Evolutionary conservation across 257 asterid genomes (phyloP), one percentile per base, ranked within the genome.

Genomic region (Anisodus tanguticus): DNA sequence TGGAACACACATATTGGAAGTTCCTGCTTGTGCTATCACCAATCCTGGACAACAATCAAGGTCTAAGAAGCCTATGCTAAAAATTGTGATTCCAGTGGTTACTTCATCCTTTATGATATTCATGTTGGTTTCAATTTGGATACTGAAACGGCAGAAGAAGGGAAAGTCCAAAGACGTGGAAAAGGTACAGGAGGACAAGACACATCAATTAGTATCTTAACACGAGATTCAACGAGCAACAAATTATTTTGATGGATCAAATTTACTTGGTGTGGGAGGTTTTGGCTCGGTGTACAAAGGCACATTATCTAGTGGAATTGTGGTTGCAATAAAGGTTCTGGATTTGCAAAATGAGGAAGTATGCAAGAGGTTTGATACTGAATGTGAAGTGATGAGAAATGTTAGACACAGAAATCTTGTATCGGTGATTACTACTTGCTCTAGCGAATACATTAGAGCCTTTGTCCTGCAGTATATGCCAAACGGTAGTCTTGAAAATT

Each of bases 371-470:
- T 87, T 89, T 5, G 87, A 89, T 67, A 66, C 84, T 8, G 87
- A 87, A 72, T 84, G 86, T 16, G 76, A 89, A n/a, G 90, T 87
- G 55, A 8, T 85, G 86, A 82, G 74, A 66, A 87, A 68, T 41
- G 51, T 88, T n/a, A 69, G 91, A 62, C 89, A 85, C 3, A 86
- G 72, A 81, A 88, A 88, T 83, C 88, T 88, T 58, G 88, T 88
- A 11, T 53, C 82, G 3, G 88, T 86, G n/a, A 67, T 89, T 76
- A 84, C 89, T 10, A 84, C 86, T 8, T 89, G 91, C 53, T 84
- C 87, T 9, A 84, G 69, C 12, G 85, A 81, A 11, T 10, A 22
- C 19, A 22, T 84, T 57, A 37, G 87, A 63, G 87, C 89, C 78
- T 82, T 89, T 45, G 84, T 87, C 37, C 78, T 87, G 22, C 63